A percentile compares a stretch with the other conserved stretches of the same genome.
Evolutionary conservation across 352 stramenopile species (phyloP).

Genomic region (Phytophthora tubulina): DNA sequence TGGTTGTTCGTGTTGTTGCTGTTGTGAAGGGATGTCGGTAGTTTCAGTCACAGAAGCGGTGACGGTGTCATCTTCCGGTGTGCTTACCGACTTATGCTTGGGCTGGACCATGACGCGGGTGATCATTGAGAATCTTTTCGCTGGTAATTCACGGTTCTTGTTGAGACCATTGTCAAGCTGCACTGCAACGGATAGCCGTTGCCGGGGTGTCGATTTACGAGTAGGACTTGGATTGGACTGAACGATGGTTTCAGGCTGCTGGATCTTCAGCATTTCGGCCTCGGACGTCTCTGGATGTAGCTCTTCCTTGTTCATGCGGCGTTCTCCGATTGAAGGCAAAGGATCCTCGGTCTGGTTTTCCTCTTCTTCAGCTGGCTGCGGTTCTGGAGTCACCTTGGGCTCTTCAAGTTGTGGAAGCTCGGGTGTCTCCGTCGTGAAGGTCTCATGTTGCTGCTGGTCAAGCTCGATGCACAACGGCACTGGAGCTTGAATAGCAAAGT

Average conservation of each 20-base stretch:
- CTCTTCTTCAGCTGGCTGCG: conserved; percentile 19
- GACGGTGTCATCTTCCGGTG: neutral
- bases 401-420: neutral
- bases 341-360: conserved; percentile 18
- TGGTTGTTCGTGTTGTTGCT: conserved; percentile 20
- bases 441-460: neutral
- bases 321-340: neutral
- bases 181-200: conserved; percentile 60
- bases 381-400: neutral
- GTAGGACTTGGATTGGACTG: neutral
- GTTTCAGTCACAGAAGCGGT: neutral
- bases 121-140: conserved; percentile 19
- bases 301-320: conserved; percentile 18
- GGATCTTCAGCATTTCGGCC: conserved; percentile 20
- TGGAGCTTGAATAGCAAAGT: conserved; percentile 52
- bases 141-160: conserved; percentile 13
- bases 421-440: neutral
- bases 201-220: conserved; percentile 55
- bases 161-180: conserved; percentile 63
- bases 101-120: conserved; percentile 31
- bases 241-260: conserved; percentile 18
- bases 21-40: neutral
- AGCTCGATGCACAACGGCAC: conserved; percentile 54
- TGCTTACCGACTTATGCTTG: conserved; percentile 24
- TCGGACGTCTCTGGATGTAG: conserved; percentile 46